Evolutionary conservation across 805 yeast species (phyloP).

Genomic region (Kodamaea kakaduensis): DNA sequence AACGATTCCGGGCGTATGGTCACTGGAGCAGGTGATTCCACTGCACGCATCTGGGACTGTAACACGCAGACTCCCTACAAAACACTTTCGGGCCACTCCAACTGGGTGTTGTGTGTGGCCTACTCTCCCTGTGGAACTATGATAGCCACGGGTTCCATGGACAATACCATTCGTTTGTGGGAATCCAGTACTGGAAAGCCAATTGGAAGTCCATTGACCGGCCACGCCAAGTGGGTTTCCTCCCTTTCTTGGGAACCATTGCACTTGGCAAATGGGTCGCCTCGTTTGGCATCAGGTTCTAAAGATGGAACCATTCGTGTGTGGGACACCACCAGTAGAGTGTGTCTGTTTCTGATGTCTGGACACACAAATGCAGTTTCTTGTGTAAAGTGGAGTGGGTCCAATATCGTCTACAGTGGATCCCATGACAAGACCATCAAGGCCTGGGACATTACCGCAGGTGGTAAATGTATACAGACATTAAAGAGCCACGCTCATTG

Average conservation of each 20-base stretch:
- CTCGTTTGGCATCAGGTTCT: constrained; percentile 79
- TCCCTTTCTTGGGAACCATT: constrained; percentile 92
- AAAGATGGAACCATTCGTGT: constrained; percentile 86
- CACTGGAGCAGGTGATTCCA: constrained; percentile 94
- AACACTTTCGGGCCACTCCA: constrained; percentile 77
- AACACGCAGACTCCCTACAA: constrained; percentile 87
- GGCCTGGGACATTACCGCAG: constrained; percentile 77
- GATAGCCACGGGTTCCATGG: constrained; percentile 97
- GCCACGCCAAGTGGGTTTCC: constrained; percentile 88
- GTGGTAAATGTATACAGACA: constrained; percentile 75
- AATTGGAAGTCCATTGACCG: constrained; percentile 67
- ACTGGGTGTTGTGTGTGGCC: constrained; percentile 90
- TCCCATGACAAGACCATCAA: constrained; percentile 94
- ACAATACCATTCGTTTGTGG: constrained; percentile 85
- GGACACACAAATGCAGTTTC: constrained; percentile 90
- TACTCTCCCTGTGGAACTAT: constrained; percentile 91
- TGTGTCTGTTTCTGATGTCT: constrained; percentile 63
- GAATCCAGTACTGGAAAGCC: constrained; percentile 70
- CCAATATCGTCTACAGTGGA: constrained; percentile 75
- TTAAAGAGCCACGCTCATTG: constrained; percentile 93
- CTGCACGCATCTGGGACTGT: constrained; percentile 97
- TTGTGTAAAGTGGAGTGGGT: constrained; percentile 97
- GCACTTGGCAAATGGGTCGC: constrained; percentile 63
- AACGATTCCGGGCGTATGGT: constrained; percentile 79
- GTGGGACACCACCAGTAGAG: constrained; percentile 80